phyloP scores from a whole-genome alignment of 164 flowering plant species.

The Amborella trichopoda region DNA sequence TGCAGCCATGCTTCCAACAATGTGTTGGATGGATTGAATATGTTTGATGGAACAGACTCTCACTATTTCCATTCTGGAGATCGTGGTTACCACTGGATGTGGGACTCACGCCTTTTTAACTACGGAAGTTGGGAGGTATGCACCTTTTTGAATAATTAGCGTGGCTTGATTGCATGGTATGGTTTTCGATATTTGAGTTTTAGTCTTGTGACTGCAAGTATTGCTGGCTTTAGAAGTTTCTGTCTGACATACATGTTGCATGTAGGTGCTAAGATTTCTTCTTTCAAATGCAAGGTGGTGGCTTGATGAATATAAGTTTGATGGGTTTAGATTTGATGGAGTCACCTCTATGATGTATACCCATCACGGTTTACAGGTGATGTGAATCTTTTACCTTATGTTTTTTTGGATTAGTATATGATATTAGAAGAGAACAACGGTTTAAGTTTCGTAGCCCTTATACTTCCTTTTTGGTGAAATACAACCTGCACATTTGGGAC shows the following conservation, averaged over 20 bases:
- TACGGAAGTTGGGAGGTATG: slow-evolving; percentile 98
- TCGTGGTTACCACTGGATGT: slow-evolving; percentile 97
- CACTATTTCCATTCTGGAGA: slow-evolving; percentile 97
- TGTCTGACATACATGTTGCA: slow-evolving; percentile 1
- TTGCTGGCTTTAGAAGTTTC: not conserved
- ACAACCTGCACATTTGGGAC: too few species aligned
- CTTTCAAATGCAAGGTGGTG: slow-evolving; percentile 99
- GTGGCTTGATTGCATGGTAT: not conserved
- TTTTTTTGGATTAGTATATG: too few species aligned
- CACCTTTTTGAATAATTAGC: not conserved
- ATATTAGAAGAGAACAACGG: too few species aligned
- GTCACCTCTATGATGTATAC: slow-evolving; percentile 99
- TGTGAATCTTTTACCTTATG: too few species aligned
- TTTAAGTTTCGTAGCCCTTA: too few species aligned
- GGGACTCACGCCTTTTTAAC: slow-evolving; percentile 98
- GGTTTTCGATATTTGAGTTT: not conserved
- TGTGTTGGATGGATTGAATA: slow-evolving; percentile 87
- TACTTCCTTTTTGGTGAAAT: too few species aligned
- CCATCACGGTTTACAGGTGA: slow-evolving; percentile 93
- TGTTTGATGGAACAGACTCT: slow-evolving; percentile 95
- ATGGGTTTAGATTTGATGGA: slow-evolving; percentile 99
- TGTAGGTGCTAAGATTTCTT: slow-evolving; percentile 78
- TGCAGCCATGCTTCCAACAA: slow-evolving; percentile 91
- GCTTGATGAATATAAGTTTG: slow-evolving; percentile 94
- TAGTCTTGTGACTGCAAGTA: not conserved